Conservation (phyloP, 148 eudicot species). For the Cornus suecica region DNA sequence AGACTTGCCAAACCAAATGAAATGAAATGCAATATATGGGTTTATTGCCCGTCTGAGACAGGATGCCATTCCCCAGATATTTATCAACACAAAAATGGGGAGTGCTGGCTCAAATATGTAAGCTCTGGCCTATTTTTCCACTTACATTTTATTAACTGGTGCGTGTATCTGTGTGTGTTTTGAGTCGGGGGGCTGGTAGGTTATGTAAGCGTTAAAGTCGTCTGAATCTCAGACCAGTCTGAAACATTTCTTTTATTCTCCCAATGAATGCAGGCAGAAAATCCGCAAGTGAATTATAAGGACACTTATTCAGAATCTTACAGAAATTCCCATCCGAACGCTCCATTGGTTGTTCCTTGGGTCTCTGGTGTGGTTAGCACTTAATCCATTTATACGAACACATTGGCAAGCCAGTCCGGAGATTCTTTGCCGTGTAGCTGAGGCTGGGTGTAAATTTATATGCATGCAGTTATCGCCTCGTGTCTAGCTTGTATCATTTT, state of each 20-base stretch:
- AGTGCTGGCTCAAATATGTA: conserved; percentile 98
- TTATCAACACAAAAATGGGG: conserved; percentile 74
- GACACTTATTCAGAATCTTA: conserved; percentile 72
- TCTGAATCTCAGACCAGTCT: background rate
- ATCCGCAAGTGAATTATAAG: conserved; percentile 66
- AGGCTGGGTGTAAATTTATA: background rate
- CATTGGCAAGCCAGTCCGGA: background rate
- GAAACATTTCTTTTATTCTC: background rate
- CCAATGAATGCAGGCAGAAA: conserved; percentile 64
- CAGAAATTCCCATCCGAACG: conserved; percentile 65
- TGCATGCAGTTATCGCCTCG: background rate
- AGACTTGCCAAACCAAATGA: conserved; percentile 60
- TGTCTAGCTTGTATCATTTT: background rate
- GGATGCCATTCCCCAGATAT: conserved; percentile 97
- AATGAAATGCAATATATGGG: conserved; percentile 91
- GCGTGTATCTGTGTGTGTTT: no score
- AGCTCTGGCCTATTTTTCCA: conserved; percentile 19
- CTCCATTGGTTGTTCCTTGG: conserved; percentile 86
- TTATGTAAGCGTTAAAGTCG: no score
- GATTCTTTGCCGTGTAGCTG: no score
- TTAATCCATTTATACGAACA: conserved; percentile 21
- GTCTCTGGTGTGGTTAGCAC: conserved; percentile 64
- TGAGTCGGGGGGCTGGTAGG: no score
- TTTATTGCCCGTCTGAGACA: conserved; percentile 84
- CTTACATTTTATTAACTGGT: background rate